Evolutionary conservation across 2,329 filamentous ascomycete species (phyloP).

Genomic region (Penicillium frequentans): DNA sequence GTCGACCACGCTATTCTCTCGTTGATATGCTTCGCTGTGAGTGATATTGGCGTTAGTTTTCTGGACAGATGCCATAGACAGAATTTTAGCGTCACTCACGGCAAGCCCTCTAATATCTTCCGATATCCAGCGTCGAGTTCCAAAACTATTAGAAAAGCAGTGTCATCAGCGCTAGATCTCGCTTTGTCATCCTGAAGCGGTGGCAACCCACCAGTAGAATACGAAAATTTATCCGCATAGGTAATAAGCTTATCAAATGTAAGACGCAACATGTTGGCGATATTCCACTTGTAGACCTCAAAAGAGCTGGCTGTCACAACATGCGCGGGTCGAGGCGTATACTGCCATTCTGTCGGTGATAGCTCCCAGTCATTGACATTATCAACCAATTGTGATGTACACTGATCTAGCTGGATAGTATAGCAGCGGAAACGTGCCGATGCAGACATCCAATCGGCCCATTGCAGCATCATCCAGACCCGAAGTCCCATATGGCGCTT

Average conservation of each 20-base stretch:
- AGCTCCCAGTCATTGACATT: constrained; percentile 1
- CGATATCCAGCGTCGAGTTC: not conserved
- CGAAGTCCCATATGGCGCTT: not conserved
- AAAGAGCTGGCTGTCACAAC: not conserved
- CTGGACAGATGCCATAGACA: not conserved
- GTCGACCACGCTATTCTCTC: not conserved
- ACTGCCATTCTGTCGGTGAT: constrained; percentile 1
- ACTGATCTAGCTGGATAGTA: not conserved
- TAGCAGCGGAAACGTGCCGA: not conserved
- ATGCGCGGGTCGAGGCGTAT: not conserved
- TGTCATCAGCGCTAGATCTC: not conserved
- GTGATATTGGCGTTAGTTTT: not conserved
- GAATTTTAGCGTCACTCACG: not conserved
- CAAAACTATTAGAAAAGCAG: not conserved
- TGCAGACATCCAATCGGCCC: constrained; percentile 2
- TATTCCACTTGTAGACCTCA: constrained; percentile 1
- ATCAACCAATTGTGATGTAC: not conserved
- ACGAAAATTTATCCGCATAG: not conserved
- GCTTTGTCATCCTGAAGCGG: not conserved
- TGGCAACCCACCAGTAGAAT: not conserved
- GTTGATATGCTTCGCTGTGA: not conserved
- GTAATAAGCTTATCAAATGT: constrained; percentile 1
- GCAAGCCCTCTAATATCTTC: not conserved
- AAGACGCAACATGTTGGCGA: not conserved
- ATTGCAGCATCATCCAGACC: constrained; percentile 1